These are phyloP conservation scores for Backusella australiensis DNA, from an alignment of 192 early-diverging fungal genomes.

Conservation along the genomic window DNA sequence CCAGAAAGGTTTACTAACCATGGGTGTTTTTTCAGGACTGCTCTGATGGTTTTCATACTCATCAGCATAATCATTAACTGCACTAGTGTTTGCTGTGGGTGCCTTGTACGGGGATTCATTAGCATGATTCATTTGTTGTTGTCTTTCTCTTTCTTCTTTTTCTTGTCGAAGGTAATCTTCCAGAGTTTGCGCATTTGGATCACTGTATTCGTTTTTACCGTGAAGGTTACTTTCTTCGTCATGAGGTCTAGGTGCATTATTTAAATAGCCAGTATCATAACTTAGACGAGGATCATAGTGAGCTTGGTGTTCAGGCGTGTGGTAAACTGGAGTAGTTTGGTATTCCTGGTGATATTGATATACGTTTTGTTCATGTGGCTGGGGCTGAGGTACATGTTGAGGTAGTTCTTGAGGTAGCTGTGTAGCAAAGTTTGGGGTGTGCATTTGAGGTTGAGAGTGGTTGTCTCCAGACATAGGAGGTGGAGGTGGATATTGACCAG, in stretches of 20 bases:
- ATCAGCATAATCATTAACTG: neutral
- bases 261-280: neutral
- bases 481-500: constrained; percentile 30
- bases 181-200: neutral
- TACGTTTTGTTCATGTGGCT: neutral
- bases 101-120: neutral
- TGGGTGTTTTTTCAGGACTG: neutral
- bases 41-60: neutral
- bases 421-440: neutral
- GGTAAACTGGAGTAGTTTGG: neutral
- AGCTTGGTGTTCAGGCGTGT: neutral
- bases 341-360: neutral
- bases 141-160: neutral
- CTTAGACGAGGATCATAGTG: neutral
- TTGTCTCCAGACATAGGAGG: neutral
- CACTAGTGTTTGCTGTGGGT: neutral
- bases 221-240: constrained; percentile 6
- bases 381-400: neutral
- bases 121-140: neutral
- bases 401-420: neutral
- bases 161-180: constrained; percentile 11
- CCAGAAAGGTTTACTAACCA: neutral
- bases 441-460: neutral
- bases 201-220: neutral
- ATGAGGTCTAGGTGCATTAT: neutral